A percentile compares a stretch with the other conserved stretches of the same genome.
phyloP scores from a whole-genome alignment of 306 rosid species.

The Vigna mungo region DNA sequence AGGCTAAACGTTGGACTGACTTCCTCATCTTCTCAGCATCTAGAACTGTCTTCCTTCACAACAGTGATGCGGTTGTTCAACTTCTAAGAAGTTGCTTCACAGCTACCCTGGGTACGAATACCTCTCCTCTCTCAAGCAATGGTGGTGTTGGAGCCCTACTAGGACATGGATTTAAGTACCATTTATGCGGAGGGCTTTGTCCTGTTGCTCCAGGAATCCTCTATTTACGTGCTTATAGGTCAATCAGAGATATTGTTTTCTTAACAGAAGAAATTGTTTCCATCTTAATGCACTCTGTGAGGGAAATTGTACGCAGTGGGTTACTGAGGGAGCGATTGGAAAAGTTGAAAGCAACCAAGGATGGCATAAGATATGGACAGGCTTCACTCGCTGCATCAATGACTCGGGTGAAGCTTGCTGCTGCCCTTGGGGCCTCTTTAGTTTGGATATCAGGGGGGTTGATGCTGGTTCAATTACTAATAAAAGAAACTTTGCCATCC shows the following conservation, averaged over 20 bases:
- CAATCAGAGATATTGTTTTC: slow-evolving; percentile 71
- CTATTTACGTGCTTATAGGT: slow-evolving; percentile 76
- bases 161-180: slow-evolving; percentile 89
- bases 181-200: slow-evolving; percentile 76
- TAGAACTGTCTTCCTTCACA: slow-evolving; percentile 93
- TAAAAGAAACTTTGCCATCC: slow-evolving; percentile 91
- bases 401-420: slow-evolving; percentile 85
- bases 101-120: slow-evolving; percentile 81
- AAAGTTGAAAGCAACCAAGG: slow-evolving; percentile 59
- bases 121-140: slow-evolving; percentile 64
- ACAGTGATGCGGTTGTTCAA: slow-evolving; percentile 74
- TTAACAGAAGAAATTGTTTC: slow-evolving; percentile 80
- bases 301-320: slow-evolving; percentile 65
- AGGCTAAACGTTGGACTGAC: slow-evolving; percentile 94
- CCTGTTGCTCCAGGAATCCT: slow-evolving; percentile 96
- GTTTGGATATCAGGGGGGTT: slow-evolving; percentile 90
- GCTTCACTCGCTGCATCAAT: slow-evolving; percentile 78
- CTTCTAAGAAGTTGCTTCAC: slow-evolving; percentile 94
- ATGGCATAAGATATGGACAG: slow-evolving; percentile 60
- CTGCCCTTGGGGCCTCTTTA: slow-evolving; percentile 88
- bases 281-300: slow-evolving; percentile 79
- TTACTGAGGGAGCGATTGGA: slow-evolving; percentile 56
- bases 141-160: slow-evolving; percentile 94
- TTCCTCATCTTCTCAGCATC: slow-evolving; percentile 91
- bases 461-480: slow-evolving; percentile 74